These are phyloP conservation scores for Rhizopogon sp. DNA, from an alignment of 768 basidiomycete genomes.

Conservation along the genomic window DNA sequence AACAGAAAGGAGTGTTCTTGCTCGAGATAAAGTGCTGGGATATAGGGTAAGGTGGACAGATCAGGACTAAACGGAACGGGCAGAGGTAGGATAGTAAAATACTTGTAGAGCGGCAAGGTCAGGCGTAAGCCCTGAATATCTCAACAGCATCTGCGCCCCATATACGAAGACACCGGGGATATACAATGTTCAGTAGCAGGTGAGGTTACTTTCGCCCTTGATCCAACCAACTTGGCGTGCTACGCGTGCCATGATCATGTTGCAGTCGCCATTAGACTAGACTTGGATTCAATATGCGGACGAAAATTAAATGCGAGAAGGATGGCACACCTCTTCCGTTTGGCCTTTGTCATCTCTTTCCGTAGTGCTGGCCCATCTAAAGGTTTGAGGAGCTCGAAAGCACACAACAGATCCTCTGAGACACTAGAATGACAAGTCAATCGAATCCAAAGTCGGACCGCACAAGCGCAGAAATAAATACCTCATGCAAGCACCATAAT, in stretches of 20 bases:
- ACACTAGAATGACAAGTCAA: conserved; percentile 47
- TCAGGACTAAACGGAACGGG: conserved; percentile 20
- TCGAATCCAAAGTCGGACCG: conserved; percentile 2
- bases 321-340: conserved; percentile 80
- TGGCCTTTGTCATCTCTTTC: conserved; percentile 98
- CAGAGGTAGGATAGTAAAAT: conserved; percentile 12
- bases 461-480: conserved; percentile 19
- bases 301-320: not conserved
- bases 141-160: not conserved
- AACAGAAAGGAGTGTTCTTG: conserved; percentile 19
- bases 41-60: conserved; percentile 26
- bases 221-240: conserved; percentile 2
- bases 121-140: conserved; percentile 20
- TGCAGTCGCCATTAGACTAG: conserved; percentile 29
- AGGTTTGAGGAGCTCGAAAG: conserved; percentile 96
- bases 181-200: not conserved
- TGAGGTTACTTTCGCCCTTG: not conserved
- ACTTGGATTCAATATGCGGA: conserved; percentile 1
- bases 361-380: conserved; percentile 90
- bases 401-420: conserved; percentile 94
- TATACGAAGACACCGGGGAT: not conserved
- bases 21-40: conserved; percentile 13
- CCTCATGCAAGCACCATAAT: conserved; percentile 96
- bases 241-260: conserved; percentile 13
- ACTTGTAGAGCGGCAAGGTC: conserved; percentile 20